A percentile compares a stretch with the other conserved stretches of the same genome.
These are phyloP conservation scores for Scheffersomyces stambukii DNA, from an alignment of 1,139 yeast species.

Conservation along the genomic window DNA sequence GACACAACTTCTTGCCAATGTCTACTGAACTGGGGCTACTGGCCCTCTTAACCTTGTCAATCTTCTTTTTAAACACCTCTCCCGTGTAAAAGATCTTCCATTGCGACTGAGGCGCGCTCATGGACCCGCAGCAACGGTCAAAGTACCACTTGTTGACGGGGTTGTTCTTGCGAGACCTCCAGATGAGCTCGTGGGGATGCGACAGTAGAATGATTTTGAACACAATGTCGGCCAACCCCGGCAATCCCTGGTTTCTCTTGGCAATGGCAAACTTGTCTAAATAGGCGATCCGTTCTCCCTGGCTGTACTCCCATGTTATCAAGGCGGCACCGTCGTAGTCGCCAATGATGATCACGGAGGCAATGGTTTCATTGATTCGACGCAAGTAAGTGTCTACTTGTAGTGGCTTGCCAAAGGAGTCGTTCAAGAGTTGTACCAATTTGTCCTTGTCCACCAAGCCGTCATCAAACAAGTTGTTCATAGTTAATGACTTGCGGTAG, in stretches of 20 bases:
- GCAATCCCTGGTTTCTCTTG: slow-evolving; percentile 77
- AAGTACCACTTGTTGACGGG: slow-evolving; percentile 98
- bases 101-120: slow-evolving; percentile 46
- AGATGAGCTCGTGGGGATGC: slow-evolving; percentile 71
- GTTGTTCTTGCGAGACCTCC: slow-evolving; percentile 84
- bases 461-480: slow-evolving; percentile 40
- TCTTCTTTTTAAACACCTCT: slow-evolving; percentile 34
- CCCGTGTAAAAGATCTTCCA: slow-evolving; percentile 77
- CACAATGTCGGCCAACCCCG: slow-evolving; percentile 90
- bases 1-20: slow-evolving; percentile 23
- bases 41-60: slow-evolving; percentile 20
- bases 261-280: slow-evolving; percentile 92
- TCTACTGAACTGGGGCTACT: slow-evolving; percentile 18
- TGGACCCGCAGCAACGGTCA: slow-evolving; percentile 78
- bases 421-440: slow-evolving; percentile 61
- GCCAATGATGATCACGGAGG: slow-evolving; percentile 81
- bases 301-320: slow-evolving; percentile 63
- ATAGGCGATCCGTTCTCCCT: slow-evolving; percentile 48
- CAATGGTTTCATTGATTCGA: slow-evolving; percentile 62
- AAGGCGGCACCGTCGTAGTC: slow-evolving; percentile 96
- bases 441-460: slow-evolving; percentile 53
- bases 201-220: slow-evolving; percentile 73
- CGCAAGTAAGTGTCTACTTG: slow-evolving; percentile 59
- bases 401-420: slow-evolving; percentile 72
- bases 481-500: slow-evolving; percentile 31